These are phyloP conservation scores for Aspergillus mulundensis DNA, from an alignment of 495 filamentous ascomycete species.

Conservation along the genomic window DNA sequence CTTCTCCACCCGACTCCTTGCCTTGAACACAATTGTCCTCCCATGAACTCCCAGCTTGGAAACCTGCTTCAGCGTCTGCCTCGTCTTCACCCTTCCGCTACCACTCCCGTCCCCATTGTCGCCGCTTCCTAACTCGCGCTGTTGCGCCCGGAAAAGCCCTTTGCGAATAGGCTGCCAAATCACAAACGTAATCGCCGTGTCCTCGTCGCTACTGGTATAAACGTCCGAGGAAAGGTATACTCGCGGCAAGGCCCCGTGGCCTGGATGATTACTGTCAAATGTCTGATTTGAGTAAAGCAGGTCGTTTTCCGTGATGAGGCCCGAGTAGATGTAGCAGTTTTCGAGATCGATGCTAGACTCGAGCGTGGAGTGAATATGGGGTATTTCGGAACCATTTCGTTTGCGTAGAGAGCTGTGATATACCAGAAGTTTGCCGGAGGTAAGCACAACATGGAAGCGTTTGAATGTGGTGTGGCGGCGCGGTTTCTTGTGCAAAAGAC, in stretches of 20 bases:
- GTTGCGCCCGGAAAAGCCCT: conserved; percentile 53
- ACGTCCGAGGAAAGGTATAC: conserved; percentile 59
- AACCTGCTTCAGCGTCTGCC: conserved; percentile 45
- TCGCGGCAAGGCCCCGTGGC: conserved; percentile 59
- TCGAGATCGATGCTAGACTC: conserved; percentile 56
- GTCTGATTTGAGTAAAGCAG: conserved; percentile 66
- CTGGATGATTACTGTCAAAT: conserved; percentile 64
- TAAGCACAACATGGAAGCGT: conserved; percentile 59
- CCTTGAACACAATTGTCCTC: conserved; percentile 66
- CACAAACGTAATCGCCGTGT: conserved; percentile 68
- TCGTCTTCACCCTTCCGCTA: conserved; percentile 16
- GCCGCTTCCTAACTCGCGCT: conserved; percentile 38
- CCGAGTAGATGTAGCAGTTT: conserved; percentile 71
- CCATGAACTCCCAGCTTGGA: conserved; percentile 58
- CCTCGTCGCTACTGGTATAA: conserved; percentile 66
- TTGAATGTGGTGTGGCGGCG: conserved; percentile 60
- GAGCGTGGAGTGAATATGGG: conserved; percentile 61
- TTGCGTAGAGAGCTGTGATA: conserved; percentile 59
- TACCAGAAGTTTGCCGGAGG: conserved; percentile 58
- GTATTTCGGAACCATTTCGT: conserved; percentile 53
- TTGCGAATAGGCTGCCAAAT: conserved; percentile 64
- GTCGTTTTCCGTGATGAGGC: conserved; percentile 62
- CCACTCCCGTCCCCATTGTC: conserved; percentile 3
- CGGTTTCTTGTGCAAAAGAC: conserved; percentile 63
- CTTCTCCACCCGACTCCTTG: conserved; percentile 65